Conservation (phyloP, 2,329 filamentous ascomycete species). For the Pseudogymnoascus destructans region DNA sequence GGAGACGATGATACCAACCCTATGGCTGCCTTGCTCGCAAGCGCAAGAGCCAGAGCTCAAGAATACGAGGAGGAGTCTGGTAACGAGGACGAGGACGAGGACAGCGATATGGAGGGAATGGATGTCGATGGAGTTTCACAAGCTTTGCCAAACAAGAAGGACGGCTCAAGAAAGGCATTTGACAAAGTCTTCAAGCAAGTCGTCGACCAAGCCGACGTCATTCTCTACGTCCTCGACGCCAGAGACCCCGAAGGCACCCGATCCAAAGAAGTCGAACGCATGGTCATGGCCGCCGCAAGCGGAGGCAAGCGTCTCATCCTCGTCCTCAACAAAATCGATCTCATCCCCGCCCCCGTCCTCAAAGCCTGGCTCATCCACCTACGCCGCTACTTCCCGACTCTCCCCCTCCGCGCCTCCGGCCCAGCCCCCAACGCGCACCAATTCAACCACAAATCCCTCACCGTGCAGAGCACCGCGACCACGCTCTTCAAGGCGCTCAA, state of each 20-base stretch:
- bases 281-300: constrained; percentile 75
- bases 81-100: constrained; percentile 42
- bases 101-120: constrained; percentile 32
- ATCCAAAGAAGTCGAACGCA: constrained; percentile 79
- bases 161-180: constrained; percentile 71
- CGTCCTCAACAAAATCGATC: constrained; percentile 89
- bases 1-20: constrained; percentile 59
- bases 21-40: constrained; percentile 83
- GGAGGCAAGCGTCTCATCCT: constrained; percentile 82
- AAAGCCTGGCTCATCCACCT: constrained; percentile 76
- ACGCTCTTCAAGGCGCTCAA: constrained; percentile 83
- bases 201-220: constrained; percentile 74
- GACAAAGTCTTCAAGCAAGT: constrained; percentile 96
- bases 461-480: constrained; percentile 71
- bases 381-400: constrained; percentile 78
- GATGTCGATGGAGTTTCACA: constrained; percentile 38
- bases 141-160: constrained; percentile 38
- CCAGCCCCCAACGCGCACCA: constrained; percentile 75
- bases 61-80: constrained; percentile 48
- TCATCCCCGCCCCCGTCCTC: constrained; percentile 69
- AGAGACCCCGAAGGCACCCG: constrained; percentile 83
- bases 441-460: constrained; percentile 85
- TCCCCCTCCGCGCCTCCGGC: constrained; percentile 74
- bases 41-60: constrained; percentile 63
- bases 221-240: constrained; percentile 87